Percentiles rank a stretch among this genome's conserved stretches.
phyloP scores from a whole-genome alignment of 352 stramenopile species.

The Phytopythium delawarense region DNA sequence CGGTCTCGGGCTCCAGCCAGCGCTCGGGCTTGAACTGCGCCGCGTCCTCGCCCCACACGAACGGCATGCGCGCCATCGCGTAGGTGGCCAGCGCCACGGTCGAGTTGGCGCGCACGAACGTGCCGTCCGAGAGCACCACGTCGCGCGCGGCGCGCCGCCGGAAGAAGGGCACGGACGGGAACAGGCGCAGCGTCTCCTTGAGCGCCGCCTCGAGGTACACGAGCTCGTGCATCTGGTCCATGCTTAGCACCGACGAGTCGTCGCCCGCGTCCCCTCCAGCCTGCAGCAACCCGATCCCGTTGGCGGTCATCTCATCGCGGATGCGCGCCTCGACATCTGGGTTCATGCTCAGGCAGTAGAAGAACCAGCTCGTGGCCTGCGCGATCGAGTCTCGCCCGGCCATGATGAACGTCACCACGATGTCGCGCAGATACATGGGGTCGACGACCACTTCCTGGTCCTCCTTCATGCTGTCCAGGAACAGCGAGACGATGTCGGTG shows the following conservation, averaged over 20 bases:
- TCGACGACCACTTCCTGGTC: slow-evolving; percentile 21
- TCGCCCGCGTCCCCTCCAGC: slow-evolving; percentile 2
- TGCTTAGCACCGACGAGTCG: slow-evolving; percentile 16
- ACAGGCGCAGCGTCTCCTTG: slow-evolving; percentile 61
- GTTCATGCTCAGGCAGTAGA: slow-evolving; percentile 53
- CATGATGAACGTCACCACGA: slow-evolving; percentile 82
- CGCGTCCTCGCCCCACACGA: slow-evolving; percentile 62
- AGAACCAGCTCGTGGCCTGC: slow-evolving; percentile 69
- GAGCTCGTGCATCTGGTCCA: slow-evolving; percentile 42
- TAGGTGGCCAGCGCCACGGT: slow-evolving; percentile 53
- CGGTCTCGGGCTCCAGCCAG: slow-evolving; percentile 43
- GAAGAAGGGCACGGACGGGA: slow-evolving; percentile 56
- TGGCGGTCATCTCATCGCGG: slow-evolving; percentile 30
- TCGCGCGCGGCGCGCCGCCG: slow-evolving; percentile 41
- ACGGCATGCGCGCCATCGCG: slow-evolving; percentile 43
- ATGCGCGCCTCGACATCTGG: slow-evolving; percentile 43
- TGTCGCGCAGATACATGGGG: slow-evolving; percentile 51
- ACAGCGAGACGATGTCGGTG: slow-evolving; percentile 43
- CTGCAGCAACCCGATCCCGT: slow-evolving; percentile 13
- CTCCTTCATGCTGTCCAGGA: slow-evolving; percentile 23
- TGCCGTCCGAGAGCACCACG: slow-evolving; percentile 56
- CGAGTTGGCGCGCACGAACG: slow-evolving; percentile 43
- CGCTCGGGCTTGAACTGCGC: slow-evolving; percentile 62
- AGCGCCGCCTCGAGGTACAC: slow-evolving; percentile 44
- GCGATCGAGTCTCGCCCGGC: slow-evolving; percentile 75